Evolutionary conservation across 2,329 filamentous ascomycete species (phyloP).

Genomic region (Chlorencoelia australis): DNA sequence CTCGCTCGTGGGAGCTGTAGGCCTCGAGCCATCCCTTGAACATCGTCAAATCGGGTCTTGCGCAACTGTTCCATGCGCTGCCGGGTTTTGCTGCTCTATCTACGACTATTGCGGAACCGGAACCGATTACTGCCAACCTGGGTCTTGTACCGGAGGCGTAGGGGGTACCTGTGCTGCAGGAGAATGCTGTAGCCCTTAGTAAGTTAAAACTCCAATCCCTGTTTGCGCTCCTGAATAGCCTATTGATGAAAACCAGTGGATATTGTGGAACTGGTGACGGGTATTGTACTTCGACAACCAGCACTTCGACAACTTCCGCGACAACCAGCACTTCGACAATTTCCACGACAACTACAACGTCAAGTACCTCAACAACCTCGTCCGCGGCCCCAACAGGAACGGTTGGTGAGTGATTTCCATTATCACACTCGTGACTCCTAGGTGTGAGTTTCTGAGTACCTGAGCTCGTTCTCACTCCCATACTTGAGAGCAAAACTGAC

Average conservation of each 20-base stretch:
- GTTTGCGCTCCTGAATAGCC: no score
- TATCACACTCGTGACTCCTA: no score
- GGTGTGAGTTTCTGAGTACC: no score
- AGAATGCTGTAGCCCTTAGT: conserved; percentile 9
- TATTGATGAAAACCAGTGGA: no score
- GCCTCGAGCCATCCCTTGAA: no score
- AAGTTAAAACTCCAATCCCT: no score
- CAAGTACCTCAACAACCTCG: not conserved
- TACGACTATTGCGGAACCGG: conserved; percentile 4
- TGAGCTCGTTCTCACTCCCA: no score
- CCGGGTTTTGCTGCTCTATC: conserved; percentile 1
- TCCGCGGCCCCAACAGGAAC: not conserved
- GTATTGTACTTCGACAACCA: conserved; percentile 3
- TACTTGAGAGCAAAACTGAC: no score
- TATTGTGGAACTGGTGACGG: conserved; percentile 9
- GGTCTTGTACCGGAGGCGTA: conserved; percentile 10
- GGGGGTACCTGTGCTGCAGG: conserved; percentile 13
- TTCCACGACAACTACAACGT: not conserved
- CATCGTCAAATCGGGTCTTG: conserved; percentile 2
- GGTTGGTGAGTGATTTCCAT: not conserved
- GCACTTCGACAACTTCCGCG: not conserved
- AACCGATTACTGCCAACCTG: conserved; percentile 1
- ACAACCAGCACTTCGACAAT: not conserved
- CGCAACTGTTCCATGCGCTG: not conserved
- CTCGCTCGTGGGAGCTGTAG: no score